Evolutionary conservation across 176 grass and related monocot genomes (phyloP), one percentile per base, ranked within the genome.

Genomic region (Hyparrhenia diplandra): DNA sequence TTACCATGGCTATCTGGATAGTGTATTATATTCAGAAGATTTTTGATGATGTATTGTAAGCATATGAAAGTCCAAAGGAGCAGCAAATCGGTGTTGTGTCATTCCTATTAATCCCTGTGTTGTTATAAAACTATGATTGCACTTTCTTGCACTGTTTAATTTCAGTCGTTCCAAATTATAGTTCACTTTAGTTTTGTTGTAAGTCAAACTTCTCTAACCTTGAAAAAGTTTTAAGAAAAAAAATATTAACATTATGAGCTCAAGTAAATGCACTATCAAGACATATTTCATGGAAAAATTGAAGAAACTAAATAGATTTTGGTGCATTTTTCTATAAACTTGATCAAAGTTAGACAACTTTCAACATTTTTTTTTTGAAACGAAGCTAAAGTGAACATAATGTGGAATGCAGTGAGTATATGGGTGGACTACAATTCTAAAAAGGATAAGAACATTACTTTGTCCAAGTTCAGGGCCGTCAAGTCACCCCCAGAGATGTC

Each of bases 381-480:
- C 8, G 3, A 57, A 57, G 8, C 54, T 23, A 12, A 23, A 58
- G 54, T 24, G 21, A 24, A 57, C 54, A 23, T 23, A 57, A 23
- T 57, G 24, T 58, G 54, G n/a, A 58, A 58, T 1, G 0, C 1
- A 0, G 52, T 23, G 3, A 57, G 21, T 13, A 32, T 61, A 23
- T 64, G 35, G 10, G 40, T 72, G 71, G 31, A 73, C 13, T 31
- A 29, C n/a, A n/a, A n/a, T n/a, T n/a, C n/a, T n/a, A n/a, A 28
- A 89, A 28, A 77, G 49, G 36, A 31, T 80, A 32, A 40, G 67
- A 86, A 39, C 30, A 87, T 94, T 90, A 97, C 94, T 86, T 94
- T 98, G 71, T 98, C 95, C 83, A 94, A 77, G 88, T 98, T 98
- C 20, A 98, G 63, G 8, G 88, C 79, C 35, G 90, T 98, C 49